Evolutionary conservation across 768 basidiomycete genomes (phyloP).

Genomic region (Dioszegia crocea): DNA sequence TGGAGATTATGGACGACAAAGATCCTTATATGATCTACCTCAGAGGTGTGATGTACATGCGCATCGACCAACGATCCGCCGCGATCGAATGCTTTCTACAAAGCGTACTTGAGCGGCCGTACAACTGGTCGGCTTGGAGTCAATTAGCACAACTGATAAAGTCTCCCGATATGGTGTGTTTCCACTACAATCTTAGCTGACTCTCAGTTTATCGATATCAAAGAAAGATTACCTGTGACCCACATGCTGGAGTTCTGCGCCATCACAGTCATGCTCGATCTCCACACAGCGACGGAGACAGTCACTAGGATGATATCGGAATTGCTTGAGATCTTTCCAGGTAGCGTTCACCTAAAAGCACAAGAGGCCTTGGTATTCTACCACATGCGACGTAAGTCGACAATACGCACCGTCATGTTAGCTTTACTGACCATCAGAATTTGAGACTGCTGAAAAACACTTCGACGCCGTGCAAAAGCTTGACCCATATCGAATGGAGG

Average conservation of each 20-base stretch:
- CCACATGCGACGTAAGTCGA: slow-evolving; percentile 79
- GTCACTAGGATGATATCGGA: slow-evolving; percentile 77
- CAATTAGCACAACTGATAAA: slow-evolving; percentile 68
- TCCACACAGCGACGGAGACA: slow-evolving; percentile 81
- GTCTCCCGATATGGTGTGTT: slow-evolving; percentile 75
- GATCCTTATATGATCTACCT: slow-evolving; percentile 47
- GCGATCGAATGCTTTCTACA: slow-evolving; percentile 75
- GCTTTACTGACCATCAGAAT: slow-evolving; percentile 58
- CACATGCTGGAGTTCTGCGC: slow-evolving; percentile 70
- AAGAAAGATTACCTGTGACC: slow-evolving; percentile 57
- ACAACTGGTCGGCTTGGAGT: slow-evolving; percentile 94
- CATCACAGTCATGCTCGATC: slow-evolving; percentile 79
- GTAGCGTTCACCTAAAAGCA: slow-evolving; percentile 79
- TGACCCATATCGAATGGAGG: slow-evolving; percentile 87
- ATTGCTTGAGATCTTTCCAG: slow-evolving; percentile 74
- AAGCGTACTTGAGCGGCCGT: slow-evolving; percentile 73
- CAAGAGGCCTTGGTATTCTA: slow-evolving; percentile 81
- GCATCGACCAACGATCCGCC: slow-evolving; percentile 72
- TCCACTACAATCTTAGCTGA: slow-evolving; percentile 2
- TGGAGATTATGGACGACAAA: slow-evolving; percentile 35
- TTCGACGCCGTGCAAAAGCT: slow-evolving; percentile 75
- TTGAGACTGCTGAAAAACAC: slow-evolving; percentile 73
- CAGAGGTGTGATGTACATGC: slow-evolving; percentile 75
- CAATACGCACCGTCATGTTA: background rate
- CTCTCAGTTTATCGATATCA: slow-evolving; percentile 47